A percentile compares a stretch with the other conserved stretches of the same genome.
These are phyloP conservation scores for Trebouxiophyceae sp. DNA, from an alignment of 163 green algal species.

Conservation along the genomic window DNA sequence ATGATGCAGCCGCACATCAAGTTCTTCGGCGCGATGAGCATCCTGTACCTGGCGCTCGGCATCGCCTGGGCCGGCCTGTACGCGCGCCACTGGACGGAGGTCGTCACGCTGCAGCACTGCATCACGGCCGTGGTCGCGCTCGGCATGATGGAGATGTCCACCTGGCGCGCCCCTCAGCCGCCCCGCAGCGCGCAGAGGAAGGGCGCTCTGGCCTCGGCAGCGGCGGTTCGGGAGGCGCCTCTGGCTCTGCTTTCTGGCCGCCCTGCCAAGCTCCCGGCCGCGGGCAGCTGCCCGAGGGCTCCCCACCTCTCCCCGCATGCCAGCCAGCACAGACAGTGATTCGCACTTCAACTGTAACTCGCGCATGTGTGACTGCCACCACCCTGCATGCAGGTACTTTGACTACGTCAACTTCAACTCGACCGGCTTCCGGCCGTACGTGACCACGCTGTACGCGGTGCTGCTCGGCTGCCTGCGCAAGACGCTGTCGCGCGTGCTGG, in stretches of 20 bases:
- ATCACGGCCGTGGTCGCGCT: constrained; percentile 53
- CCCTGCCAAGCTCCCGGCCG: too few relatives aligned
- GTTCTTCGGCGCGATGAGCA: constrained; percentile 41
- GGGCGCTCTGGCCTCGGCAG: too few relatives aligned
- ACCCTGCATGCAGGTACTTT: constrained; percentile 34
- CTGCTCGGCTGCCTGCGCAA: constrained; percentile 44
- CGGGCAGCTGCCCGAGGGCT: too few relatives aligned
- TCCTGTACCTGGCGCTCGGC: constrained; percentile 36
- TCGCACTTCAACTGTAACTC: not conserved
- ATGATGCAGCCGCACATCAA: constrained; percentile 49
- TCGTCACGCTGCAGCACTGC: constrained; percentile 50
- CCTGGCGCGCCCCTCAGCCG: constrained; percentile 24
- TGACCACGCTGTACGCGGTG: constrained; percentile 50
- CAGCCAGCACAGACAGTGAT: not conserved
- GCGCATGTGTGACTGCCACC: not conserved
- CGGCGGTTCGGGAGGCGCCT: too few relatives aligned
- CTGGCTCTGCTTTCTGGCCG: too few relatives aligned
- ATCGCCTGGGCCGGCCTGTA: constrained; percentile 31
- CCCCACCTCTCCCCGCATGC: too few relatives aligned
- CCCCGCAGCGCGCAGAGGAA: not conserved
- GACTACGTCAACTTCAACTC: constrained; percentile 69
- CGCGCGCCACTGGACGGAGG: constrained; percentile 25
- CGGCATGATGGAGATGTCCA: constrained; percentile 50
- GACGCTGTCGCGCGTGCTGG: constrained; percentile 42
- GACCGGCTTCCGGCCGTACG: constrained; percentile 37